Evolutionary conservation across 2,329 filamentous ascomycete genomes (phyloP), one percentile per base, ranked within the genome.

Genomic region (Orbilia ellipsospora): DNA sequence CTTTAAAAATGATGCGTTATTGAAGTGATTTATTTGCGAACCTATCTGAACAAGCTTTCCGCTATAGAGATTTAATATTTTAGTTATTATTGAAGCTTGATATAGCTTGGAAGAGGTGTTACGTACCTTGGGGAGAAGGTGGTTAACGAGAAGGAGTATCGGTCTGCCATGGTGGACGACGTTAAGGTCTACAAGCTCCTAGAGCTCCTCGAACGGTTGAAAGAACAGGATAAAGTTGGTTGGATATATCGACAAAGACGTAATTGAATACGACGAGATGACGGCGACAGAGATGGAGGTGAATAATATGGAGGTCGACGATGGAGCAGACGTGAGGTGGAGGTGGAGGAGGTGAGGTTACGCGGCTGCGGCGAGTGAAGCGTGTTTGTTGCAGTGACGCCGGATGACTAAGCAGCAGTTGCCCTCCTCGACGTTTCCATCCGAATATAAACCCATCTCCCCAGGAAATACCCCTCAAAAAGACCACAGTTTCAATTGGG

Each of bases 41-140:
- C 94, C 94, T 85, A 99, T 98, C 86, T 99, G 95, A 79, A 98
- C 94, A 86, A 99, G 91, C 87, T 99, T 99, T 83, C 95, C 95
- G 84, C 95, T 98, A 80, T 80, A 79, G 78, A 77, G 55, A 78
- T 48, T 44, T 13, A 44, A 51, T 7, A 45, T 26, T 44, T 61
- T 57, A 64, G 59, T 51, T 36, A 51, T 40, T 23, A 59, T 48
- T 56, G 42, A 61, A 56, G 60, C 59, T 70, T 73, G 28, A 44
- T 70, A 63, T 54, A 67, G 69, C 40, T 60, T 20, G 36, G 36
- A 13, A 16, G 1, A 13, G 72, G 69, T 78, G 69, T 77, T 73
- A 80, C 79, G 78, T 90, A 96, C 95, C 94, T 99, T 83, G 95
- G 95, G 82, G 95, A 98, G 90, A 99, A 99, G 79, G 95, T 99